phyloP scores from a whole-genome alignment of 2,329 filamentous ascomycete genomes.

The Fusarium protoensiforme region DNA sequence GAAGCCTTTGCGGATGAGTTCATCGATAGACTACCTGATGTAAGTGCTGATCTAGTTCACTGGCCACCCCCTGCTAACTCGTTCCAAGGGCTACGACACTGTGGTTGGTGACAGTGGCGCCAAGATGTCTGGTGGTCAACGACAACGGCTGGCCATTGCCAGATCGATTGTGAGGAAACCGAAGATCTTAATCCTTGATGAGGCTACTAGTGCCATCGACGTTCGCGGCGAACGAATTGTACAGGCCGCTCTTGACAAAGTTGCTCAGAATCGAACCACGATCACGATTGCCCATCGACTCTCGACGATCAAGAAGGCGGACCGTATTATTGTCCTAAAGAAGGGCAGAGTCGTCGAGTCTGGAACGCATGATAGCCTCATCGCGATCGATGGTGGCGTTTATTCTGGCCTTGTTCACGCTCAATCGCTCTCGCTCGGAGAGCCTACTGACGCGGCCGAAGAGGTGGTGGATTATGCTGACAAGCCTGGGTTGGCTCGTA shows the following conservation, averaged over 20 bases:
- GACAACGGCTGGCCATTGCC: conserved; percentile 84
- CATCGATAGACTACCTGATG: conserved; percentile 70
- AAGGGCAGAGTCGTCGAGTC: conserved; percentile 78
- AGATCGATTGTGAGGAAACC: conserved; percentile 79
- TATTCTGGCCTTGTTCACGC: conserved; percentile 76
- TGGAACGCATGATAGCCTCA: conserved; percentile 79
- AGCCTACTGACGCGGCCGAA: conserved; percentile 51
- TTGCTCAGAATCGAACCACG: conserved; percentile 73
- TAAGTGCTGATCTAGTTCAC: conserved; percentile 38
- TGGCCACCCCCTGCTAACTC: conserved; percentile 16
- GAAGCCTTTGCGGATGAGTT: conserved; percentile 78
- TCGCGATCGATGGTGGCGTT: conserved; percentile 68
- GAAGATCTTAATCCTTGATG: conserved; percentile 78
- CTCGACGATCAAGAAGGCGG: conserved; percentile 80
- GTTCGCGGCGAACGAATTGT: conserved; percentile 68
- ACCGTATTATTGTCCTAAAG: conserved; percentile 81
- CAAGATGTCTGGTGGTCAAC: conserved; percentile 84
- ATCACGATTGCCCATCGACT: conserved; percentile 81
- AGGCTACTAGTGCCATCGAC: conserved; percentile 77
- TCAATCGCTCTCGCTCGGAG: conserved; percentile 68
- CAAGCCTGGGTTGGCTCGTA: conserved; percentile 52
- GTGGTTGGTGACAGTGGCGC: conserved; percentile 81
- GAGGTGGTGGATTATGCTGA: conserved; percentile 55
- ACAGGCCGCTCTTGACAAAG: conserved; percentile 70
- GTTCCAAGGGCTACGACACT: conserved; percentile 72